A percentile compares a stretch with the other conserved stretches of the same genome.
Evolutionary conservation across 75 land plant species (phyloP).

Genomic region (Picea glauca): DNA sequence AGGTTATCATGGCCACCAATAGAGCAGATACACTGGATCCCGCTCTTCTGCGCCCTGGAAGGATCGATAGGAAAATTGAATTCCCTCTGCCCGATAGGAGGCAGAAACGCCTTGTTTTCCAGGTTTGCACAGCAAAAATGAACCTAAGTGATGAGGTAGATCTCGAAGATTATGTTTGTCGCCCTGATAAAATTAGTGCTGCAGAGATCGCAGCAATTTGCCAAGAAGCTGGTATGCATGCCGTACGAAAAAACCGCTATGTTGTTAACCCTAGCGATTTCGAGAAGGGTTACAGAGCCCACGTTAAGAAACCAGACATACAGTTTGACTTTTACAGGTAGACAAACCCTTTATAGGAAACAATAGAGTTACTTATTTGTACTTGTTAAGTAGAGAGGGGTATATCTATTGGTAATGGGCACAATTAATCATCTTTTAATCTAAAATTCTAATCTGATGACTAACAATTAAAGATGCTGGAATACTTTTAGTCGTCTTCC

Average conservation of each 20-base stretch:
- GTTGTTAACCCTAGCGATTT: constrained; percentile 88
- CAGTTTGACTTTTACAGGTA: constrained; percentile 91
- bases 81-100: constrained; percentile 89
- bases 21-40: constrained; percentile 87
- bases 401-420: too few species aligned
- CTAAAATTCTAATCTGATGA: too few species aligned
- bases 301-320: constrained; percentile 92
- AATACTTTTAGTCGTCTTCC: too few species aligned
- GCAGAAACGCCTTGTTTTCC: constrained; percentile 89
- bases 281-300: constrained; percentile 82
- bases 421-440: too few species aligned
- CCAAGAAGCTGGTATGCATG: constrained; percentile 95
- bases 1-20: constrained; percentile 95
- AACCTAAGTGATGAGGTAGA: constrained; percentile 94
- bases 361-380: too few species aligned
- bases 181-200: constrained; percentile 96
- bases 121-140: constrained; percentile 96
- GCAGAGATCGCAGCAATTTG: constrained; percentile 98
- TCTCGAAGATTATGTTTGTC: constrained; percentile 89
- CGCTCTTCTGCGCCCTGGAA: constrained; percentile 85
- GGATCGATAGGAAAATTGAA: constrained; percentile 88
- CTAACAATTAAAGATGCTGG: too few species aligned
- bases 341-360: neutral
- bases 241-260: constrained; percentile 84
- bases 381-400: too few species aligned